Base-by-base conservation (phyloP, 768 basidiomycete species). In the Rhodotorula babjevae region DNA sequence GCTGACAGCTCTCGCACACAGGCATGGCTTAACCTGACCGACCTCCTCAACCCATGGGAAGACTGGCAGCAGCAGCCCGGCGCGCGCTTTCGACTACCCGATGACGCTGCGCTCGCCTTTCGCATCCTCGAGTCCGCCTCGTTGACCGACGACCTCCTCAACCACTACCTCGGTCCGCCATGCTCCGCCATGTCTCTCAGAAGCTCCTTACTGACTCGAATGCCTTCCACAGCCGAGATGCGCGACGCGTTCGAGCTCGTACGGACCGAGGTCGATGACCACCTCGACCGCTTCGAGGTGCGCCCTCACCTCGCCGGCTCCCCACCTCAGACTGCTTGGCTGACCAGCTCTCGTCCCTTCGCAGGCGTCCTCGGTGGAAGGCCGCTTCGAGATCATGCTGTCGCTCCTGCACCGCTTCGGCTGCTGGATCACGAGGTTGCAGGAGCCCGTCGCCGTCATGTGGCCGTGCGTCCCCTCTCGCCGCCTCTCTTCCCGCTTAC, bases 211-310 rank as follows among this genome's bases (percentile, higher is more conserved):
- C 49, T 19, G 12, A 52, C n/a, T 49, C 27, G 1, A 19, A 0
- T 18, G 9, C 31, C 10, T 9, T 27, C 3, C 25, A 25, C 63
- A 73, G 71, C 63, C 14, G 40, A 36, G 0, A 27, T 73, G 5
- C 53, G 64, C 7, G 3, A 25, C 0, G 42, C 53, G 14, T 77
- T 77, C 50, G 9, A 44, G 5, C 55, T 68, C 50, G 49, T 77
- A 27, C 58, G 60, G n/a, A 23, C 27, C 12, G 63, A 63, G 9
- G 27, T 77, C 14, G 19, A 47, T 5, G 29, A 16, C 12, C 50
- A 31, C 50, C 58, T 77, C 50, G 59, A 68, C 16, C 53, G 49
- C n/a, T 67, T 59, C 56, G 69, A 75, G 56, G 73, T 70, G n/a
- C 56, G n/a, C 23, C 9, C 3, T 56, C 56, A 19, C 0, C 25